A percentile compares a stretch with the other conserved stretches of the same genome.
Evolutionary conservation across 78 protist genomes (phyloP).

Genomic region (Cyanophora paradoxa): DNA sequence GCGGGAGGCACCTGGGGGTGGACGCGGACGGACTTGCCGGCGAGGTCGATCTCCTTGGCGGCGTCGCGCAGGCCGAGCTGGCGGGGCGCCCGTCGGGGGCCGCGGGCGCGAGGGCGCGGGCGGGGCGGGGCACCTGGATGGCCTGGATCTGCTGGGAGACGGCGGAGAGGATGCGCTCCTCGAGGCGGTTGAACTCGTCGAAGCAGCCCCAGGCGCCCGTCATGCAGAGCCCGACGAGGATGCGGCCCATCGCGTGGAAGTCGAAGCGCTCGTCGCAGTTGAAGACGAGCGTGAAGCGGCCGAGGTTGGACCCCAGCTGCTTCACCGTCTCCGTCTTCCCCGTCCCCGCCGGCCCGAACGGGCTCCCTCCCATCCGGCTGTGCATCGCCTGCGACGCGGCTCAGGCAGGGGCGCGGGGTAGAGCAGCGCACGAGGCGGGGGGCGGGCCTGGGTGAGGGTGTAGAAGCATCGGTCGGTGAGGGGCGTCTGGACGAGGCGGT

Average conservation of each 20-base stretch:
- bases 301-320: conserved; percentile 86
- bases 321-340: conserved; percentile 97
- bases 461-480: conserved; percentile 84
- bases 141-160: conserved; percentile 96
- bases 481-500: conserved; percentile 90
- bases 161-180: conserved; percentile 96
- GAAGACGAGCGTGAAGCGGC: conserved; percentile 88
- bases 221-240: conserved; percentile 94
- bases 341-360: conserved; percentile 98
- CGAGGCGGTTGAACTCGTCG: conserved; percentile 95
- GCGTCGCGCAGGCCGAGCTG: conserved; percentile 49
- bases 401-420: too few relatives aligned
- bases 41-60: conserved; percentile 50
- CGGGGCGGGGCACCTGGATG: conserved; percentile 75
- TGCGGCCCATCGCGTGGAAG: conserved; percentile 91
- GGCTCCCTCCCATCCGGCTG: conserved; percentile 88
- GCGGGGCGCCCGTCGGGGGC: too few relatives aligned
- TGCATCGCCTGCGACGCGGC: conserved; percentile 94
- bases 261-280: conserved; percentile 96
- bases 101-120: not conserved
- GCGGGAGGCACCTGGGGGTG: not conserved
- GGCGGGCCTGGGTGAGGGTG: too few relatives aligned
- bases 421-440: too few relatives aligned
- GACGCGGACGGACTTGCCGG: conserved; percentile 20
- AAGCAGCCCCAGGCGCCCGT: conserved; percentile 99